These are phyloP conservation scores for Paxillus involutus DNA, from an alignment of 768 basidiomycete species.

Conservation along the genomic window DNA sequence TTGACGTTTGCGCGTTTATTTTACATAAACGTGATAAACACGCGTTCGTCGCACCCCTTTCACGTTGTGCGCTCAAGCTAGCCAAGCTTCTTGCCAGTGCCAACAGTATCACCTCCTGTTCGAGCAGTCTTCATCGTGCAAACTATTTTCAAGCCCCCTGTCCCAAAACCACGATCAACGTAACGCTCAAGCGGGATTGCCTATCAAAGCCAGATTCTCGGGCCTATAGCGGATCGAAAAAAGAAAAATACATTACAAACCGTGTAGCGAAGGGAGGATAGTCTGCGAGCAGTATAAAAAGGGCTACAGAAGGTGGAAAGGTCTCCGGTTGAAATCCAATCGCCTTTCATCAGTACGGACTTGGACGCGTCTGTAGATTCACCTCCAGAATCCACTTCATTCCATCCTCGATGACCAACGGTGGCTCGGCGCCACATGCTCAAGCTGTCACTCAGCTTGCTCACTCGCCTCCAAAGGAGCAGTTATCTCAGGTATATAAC, in stretches of 20 bases:
- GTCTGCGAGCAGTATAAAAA: not conserved
- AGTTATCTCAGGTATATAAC: not conserved
- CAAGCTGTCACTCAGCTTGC: slow-evolving; percentile 13
- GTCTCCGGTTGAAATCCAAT: no score
- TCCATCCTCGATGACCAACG: slow-evolving; percentile 9
- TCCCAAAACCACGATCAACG: not conserved
- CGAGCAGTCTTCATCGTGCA: not conserved
- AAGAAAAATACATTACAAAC: not conserved
- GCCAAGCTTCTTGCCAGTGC: no score
- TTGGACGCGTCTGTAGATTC: not conserved
- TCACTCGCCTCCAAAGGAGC: slow-evolving; percentile 5
- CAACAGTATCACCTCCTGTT: not conserved
- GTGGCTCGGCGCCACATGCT: not conserved
- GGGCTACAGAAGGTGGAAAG: no score
- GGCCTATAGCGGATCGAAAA: not conserved
- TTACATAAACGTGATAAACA: no score
- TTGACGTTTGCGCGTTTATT: no score
- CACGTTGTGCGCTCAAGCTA: no score
- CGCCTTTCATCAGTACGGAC: no score
- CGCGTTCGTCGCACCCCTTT: no score
- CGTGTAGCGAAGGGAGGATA: not conserved
- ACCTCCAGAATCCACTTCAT: not conserved
- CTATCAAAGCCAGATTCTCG: not conserved
- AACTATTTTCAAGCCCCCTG: not conserved
- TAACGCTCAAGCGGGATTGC: not conserved